Evolutionary conservation across 306 rosid species (phyloP).

Genomic region (Potentilla sterilis): DNA sequence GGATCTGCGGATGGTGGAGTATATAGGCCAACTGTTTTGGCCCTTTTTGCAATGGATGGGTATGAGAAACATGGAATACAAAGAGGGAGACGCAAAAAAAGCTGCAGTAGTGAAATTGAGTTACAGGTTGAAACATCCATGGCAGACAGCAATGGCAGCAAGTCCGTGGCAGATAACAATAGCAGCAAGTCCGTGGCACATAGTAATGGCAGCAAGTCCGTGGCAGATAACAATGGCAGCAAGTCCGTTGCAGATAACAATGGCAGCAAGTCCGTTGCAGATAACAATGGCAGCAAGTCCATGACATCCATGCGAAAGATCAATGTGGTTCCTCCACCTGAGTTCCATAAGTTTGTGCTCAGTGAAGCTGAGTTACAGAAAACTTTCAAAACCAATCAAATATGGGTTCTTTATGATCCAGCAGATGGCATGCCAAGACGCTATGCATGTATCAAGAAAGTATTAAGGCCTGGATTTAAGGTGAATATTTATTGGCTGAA

Average conservation of each 20-base stretch:
- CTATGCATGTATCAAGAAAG: slow-evolving; percentile 70
- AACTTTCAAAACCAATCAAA: slow-evolving; percentile 54
- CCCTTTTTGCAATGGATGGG: slow-evolving; percentile 18
- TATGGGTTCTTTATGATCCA: slow-evolving; percentile 75
- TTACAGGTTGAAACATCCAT: slow-evolving; percentile 8
- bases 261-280: slow-evolving; percentile 27
- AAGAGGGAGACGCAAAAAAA: slow-evolving; percentile 20
- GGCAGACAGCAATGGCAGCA: slow-evolving; percentile 9
- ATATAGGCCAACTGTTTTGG: slow-evolving; percentile 30
- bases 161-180: slow-evolving; percentile 16
- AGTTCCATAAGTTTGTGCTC: slow-evolving; percentile 53
- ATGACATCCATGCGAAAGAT: slow-evolving; percentile 24
- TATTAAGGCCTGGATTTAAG: slow-evolving; percentile 54
- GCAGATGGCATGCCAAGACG: slow-evolving; percentile 77
- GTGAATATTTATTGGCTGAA: slow-evolving; percentile 74
- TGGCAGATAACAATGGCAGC: slow-evolving; percentile 14
- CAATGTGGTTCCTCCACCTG: slow-evolving; percentile 54
- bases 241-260: slow-evolving; percentile 29
- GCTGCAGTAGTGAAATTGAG: slow-evolving; percentile 31
- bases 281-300: slow-evolving; percentile 21
- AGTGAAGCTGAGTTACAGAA: slow-evolving; percentile 44
- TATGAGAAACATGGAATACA: slow-evolving; percentile 21
- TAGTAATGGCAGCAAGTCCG: background rate
- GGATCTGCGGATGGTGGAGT: slow-evolving; percentile 29
- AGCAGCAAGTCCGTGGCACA: background rate